These are phyloP conservation scores for Atractiella rhizophila DNA, from an alignment of 768 basidiomycete genomes.

Conservation along the genomic window DNA sequence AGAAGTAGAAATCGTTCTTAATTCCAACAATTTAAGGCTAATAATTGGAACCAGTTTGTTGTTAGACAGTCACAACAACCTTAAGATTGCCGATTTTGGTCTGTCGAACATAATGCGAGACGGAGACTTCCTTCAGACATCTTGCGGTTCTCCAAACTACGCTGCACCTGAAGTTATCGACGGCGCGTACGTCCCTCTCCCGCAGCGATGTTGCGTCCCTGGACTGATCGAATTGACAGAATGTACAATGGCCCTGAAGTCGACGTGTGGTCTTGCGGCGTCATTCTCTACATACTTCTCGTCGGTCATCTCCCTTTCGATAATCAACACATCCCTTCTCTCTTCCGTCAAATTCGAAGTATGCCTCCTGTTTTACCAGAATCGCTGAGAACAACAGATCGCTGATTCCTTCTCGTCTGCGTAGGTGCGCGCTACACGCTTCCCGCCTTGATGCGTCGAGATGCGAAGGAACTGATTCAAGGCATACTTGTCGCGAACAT, in stretches of 20 bases:
- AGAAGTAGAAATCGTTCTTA: conserved; percentile 31
- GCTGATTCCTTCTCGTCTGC: conserved; percentile 6
- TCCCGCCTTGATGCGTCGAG: conserved; percentile 50
- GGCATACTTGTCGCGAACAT: conserved; percentile 86
- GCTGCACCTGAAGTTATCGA: conserved; percentile 95
- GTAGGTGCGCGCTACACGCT: conserved; percentile 74
- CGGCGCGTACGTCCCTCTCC: conserved; percentile 31
- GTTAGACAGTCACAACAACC: conserved; percentile 33
- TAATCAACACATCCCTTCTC: conserved; percentile 72
- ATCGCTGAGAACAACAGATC: conserved; percentile 1
- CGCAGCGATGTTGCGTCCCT: not conserved
- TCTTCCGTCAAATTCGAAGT: conserved; percentile 59
- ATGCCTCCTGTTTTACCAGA: not conserved
- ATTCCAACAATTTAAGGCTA: not conserved
- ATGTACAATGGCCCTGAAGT: conserved; percentile 94
- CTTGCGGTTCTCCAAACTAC: conserved; percentile 94
- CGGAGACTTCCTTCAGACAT: conserved; percentile 87
- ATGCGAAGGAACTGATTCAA: conserved; percentile 52
- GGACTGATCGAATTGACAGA: conserved; percentile 9
- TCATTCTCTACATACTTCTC: conserved; percentile 96
- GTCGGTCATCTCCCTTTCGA: conserved; percentile 89
- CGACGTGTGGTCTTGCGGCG: conserved; percentile 94
- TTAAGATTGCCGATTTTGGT: conserved; percentile 99
- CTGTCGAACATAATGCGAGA: conserved; percentile 86
- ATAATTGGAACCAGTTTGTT: conserved; percentile 29